Base-by-base conservation (phyloP, 139 green algal genomes). In the Picochlorum sp. region DNA sequence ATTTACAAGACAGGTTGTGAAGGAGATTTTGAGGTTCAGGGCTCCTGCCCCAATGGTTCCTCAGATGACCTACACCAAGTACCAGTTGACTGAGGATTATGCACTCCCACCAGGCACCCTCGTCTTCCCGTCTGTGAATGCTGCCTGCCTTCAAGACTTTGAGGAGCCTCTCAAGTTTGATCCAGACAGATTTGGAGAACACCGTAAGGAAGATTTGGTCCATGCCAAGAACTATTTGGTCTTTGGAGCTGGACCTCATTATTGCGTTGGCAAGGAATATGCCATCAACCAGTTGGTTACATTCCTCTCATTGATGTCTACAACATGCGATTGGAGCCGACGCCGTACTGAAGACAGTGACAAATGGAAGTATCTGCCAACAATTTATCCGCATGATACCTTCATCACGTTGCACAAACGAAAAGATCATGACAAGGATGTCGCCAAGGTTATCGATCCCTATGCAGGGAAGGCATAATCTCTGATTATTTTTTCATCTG, bases 171-270 rank as follows among this genome's bases (percentile, higher is more conserved):
- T 84, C 9, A 72, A 61, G 20, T 94, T 94, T 72, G 87, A 94
- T 79, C 87, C 87, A 2, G 87, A 94, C 63, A 74, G 87, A 54
- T 92, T 94, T 62, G 67, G 77, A 49, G 77, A 79, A 7, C 81
- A 89, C 71, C 81, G 86, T 61, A 76, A 84, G 58, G 87, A 94
- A 74, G 86, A 92, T 69, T 65, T 92, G 47, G 82, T 73, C 41
- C 83, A 72, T 62, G 71, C 72, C 23, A 63, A 67, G 57, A 88
- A 94, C 75, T 94, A 79, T 79, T 67, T 94, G 52, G 80, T 85
- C n/a, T 94, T 94, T 70, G 87, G 87, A 23, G 76, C 81, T 52
- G 87, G 87, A n/a, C 80, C 87, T 7, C 87, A 94, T 76, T 90
- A 90, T 75, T 94, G 87, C 65, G 87, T 94, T 38, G 87, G 83